Base-by-base conservation (phyloP, 139 green algal genomes). In the Chlorella sp. region DNA sequence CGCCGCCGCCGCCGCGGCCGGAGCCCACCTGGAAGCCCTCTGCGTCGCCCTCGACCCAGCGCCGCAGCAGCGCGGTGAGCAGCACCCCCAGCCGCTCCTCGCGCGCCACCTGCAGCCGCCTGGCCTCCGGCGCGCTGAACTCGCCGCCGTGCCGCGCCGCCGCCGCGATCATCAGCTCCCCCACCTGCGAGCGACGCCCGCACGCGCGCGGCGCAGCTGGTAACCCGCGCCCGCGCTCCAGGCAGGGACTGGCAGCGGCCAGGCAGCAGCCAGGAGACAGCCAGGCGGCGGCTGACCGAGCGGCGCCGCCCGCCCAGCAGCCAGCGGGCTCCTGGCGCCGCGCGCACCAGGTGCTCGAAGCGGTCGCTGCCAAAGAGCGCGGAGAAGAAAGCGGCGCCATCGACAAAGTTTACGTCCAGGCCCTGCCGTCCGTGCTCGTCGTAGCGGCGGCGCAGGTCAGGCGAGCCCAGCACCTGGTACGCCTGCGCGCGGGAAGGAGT, bases 331-430 rank as follows among this genome's bases (percentile, higher is more conserved):
- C n/a, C n/a, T n/a, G n/a, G n/a, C n/a, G 9, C 35, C 9, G 27
- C 2, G 12, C 67, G 59, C 79, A 89, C 84, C 76, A 86, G 82
- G 72, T 92, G 88, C 63, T 93, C 86, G 73, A 95, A 95, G 71
- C 80, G 70, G 62, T 97, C 92, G 65, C 74, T 89, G 67, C 93
- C 93, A 84, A 97, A 97, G 27, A 97, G 87, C 82, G 92, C 92
- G 55, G 77, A 84, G 80, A 97, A 97, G 77, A 97, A 93, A 35
- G 87, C 83, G 19, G 82, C 80, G 14, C 79, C 71, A 40, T 97
- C 92, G 81, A 97, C 89, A 79, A 96, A 95, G 71, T 94, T 90
- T 25, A 90, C 83, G 58, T 95, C 93, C 61, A 97, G 77, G 2
- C 75, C 89, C 42, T 93, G 85, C 17, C 71, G 67, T 21, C 93